Evolutionary conservation across 2,329 filamentous ascomycete genomes (phyloP).

Genomic region (Pseudogymnoascus sp.): DNA sequence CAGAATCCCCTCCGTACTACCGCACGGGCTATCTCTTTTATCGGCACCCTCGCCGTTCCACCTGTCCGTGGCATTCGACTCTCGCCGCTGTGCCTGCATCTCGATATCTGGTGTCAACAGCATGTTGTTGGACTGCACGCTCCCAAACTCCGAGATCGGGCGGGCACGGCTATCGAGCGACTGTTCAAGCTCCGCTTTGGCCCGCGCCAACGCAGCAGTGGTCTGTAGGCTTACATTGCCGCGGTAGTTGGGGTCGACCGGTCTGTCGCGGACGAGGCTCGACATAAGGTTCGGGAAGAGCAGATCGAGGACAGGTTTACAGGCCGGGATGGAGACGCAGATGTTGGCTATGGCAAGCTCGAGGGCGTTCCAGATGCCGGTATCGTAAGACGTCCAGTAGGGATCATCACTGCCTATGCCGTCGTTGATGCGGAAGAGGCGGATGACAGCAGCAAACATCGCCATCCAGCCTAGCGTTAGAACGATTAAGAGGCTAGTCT

Average conservation of each 20-base stretch:
- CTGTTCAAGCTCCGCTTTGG: background rate
- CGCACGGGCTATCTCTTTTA: background rate
- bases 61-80: background rate
- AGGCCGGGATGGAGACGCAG: background rate
- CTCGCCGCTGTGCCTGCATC: background rate
- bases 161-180: background rate
- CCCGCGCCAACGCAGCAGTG: background rate
- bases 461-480: slow-evolving; percentile 25
- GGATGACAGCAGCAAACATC: slow-evolving; percentile 5
- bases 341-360: background rate
- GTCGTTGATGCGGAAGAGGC: slow-evolving; percentile 10
- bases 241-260: background rate
- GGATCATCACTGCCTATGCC: slow-evolving; percentile 3
- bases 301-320: background rate
- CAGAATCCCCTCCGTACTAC: background rate
- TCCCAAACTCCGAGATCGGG: background rate
- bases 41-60: background rate
- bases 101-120: background rate
- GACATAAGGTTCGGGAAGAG: background rate
- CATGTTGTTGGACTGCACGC: background rate
- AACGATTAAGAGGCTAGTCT: slow-evolving; percentile 40
- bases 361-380: background rate
- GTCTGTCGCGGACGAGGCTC: background rate
- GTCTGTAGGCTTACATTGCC: background rate
- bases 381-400: background rate